These are phyloP conservation scores for Triticum dicoccoides DNA, from an alignment of 176 grass and related monocot species.

Conservation along the genomic window DNA sequence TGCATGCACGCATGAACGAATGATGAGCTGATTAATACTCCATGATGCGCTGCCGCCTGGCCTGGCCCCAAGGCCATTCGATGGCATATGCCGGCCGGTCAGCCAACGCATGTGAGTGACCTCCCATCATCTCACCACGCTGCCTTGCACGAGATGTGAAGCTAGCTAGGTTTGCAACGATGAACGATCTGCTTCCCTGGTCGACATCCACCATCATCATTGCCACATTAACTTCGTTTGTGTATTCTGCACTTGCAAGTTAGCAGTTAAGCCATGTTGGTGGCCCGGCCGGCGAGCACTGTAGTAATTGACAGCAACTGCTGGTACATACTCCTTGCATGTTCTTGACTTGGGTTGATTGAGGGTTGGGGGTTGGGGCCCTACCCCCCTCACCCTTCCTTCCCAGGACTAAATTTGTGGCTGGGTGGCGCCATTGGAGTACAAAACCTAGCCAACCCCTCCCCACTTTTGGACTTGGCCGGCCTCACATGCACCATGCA, in stretches of 20 bases:
- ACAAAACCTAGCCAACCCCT: constrained; percentile 20
- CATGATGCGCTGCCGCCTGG: too few species aligned
- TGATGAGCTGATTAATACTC: not conserved
- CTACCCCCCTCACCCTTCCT: not conserved
- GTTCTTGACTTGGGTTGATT: constrained; percentile 13
- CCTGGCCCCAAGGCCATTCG: not conserved
- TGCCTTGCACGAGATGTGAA: constrained; percentile 14
- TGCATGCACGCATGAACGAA: not conserved
- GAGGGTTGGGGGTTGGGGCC: not conserved
- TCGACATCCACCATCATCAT: not conserved
- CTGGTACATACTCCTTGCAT: not conserved
- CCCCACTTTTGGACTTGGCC: constrained; percentile 36
- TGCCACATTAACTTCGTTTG: not conserved
- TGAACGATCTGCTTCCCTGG: too few species aligned
- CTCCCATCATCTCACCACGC: not conserved
- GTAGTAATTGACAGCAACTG: constrained; percentile 40
- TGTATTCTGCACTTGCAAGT: constrained; percentile 21
- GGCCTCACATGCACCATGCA: constrained; percentile 39
- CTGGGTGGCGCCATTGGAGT: constrained; percentile 22
- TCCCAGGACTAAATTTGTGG: not conserved
- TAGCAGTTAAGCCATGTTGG: constrained; percentile 37
- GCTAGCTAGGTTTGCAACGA: not conserved
- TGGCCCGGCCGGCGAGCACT: constrained; percentile 27
- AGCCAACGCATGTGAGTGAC: constrained; percentile 28
- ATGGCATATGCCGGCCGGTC: not conserved